Base-by-base conservation (phyloP, 768 basidiomycete species). In the Termitomyces sp. region DNA sequence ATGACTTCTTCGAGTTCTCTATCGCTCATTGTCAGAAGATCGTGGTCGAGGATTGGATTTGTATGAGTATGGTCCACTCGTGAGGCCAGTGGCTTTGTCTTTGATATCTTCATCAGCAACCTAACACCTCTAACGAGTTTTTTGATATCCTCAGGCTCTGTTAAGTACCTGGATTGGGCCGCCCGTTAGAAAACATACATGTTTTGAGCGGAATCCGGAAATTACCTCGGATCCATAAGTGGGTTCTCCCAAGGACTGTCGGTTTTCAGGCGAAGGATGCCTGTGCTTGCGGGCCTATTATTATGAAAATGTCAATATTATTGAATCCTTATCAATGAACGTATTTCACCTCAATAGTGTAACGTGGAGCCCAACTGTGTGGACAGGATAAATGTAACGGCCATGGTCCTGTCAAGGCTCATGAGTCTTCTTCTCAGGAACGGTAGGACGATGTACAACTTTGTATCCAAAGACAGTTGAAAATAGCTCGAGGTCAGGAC, bases 401-500 rank as follows among this genome's bases (percentile, higher is more conserved):
- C 73, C 77, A 58, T 79, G 77, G 22, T 76, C 71, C 73, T 75
- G 33, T 20, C 14, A 53, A 50, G 51, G 9, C 28, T 22, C 28
- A 13, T 49, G 12, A 38, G 40, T 24, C 16, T 24, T 48, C 36
- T 40, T 36, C 14, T 20, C 13, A 33, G 0, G 14, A 14, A 36
- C 45, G 5, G 35, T 32, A 36, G 24, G 45, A 20, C 6, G 8
- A 33, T 40, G 24, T 63, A 64, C 44, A 20, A 75, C 75, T 66
- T 75, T 77, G 61, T 75, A 76, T 26, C 73, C 80, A 44, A 78
- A 56, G 1, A 78, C 72, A 4, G 75, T 78, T 8, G 70, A 66
- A 61, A 80, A 77, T 20, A 80, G 54, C 60, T 83, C 80, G 13
- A 81, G 59, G 66, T 82, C 81, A 16, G 80, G 81, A 46, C 77